Base-by-base conservation (phyloP, 2,329 filamentous ascomycete genomes). In the Cercospora citrullina region DNA sequence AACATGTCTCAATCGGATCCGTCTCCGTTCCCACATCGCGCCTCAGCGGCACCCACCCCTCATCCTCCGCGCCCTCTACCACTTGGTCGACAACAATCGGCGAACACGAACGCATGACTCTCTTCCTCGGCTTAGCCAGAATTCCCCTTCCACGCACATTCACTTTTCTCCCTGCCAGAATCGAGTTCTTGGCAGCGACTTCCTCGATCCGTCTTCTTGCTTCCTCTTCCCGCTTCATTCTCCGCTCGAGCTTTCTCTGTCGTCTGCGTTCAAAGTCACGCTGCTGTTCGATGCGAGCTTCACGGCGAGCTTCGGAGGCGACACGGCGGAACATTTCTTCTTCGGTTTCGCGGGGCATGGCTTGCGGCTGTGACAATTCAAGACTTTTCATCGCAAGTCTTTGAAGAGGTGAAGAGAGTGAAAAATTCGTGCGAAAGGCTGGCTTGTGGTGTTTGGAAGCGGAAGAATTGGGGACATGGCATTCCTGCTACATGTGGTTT, bases 11-110 rank as follows among this genome's bases (percentile, higher is more conserved):
- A 26, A 60, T n/a, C 18, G 58, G 58, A 42, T 42, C 58, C 8
- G 58, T 60, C 18, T 33, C 58, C 21, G 58, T 60, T 33, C 31
- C 58, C 42, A 42, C 31, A 26, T 60, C 58, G 5, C 58, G 58
- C 14, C 30, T 39, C 28, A 39, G 23, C 4, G 58, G 58, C 31
- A 39, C 14, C 48, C 48, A 53, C 14, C 14, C 23, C 23, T 53
- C 48, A 14, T 53, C 48, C 23, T 16, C 48, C 23, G 48, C 48
- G 18, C 48, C 48, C 23, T 53, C 48, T 21, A 53, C 3, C 1
- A 12, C 5, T 28, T 53, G 21, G 23, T 23, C 23, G 23, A 53
- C 48, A 23, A 53, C 48, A 14, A 53, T 21, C 14, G 10, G 48
- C 10, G 21, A 28, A 53, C 10, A 12, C 14, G 23, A 53, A 16